phyloP scores from a whole-genome alignment of 805 yeast species.

The Candida ponderosae region DNA sequence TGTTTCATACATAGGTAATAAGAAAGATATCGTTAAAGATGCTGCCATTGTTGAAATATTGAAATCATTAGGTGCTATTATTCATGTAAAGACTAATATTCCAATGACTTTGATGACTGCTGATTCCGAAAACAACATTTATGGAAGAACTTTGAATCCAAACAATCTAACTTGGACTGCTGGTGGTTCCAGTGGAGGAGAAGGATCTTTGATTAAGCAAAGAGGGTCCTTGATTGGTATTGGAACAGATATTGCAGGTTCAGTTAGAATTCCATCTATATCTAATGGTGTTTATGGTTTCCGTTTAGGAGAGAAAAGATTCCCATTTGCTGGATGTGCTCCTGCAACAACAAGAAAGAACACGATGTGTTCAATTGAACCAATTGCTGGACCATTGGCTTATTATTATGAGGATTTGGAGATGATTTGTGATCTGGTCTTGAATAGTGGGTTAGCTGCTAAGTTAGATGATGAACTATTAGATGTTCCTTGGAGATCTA shows the following conservation, averaged over 20 bases:
- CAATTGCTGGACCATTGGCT: constrained; percentile 61
- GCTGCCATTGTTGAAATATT: constrained; percentile 22
- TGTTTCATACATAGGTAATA: constrained; percentile 11
- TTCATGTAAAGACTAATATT: constrained; percentile 47
- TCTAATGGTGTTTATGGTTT: constrained; percentile 43
- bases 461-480: constrained; percentile 25
- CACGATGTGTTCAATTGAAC: no score
- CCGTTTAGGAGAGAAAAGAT: constrained; percentile 33
- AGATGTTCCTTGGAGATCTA: constrained; percentile 26
- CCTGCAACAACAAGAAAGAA: constrained; percentile 41
- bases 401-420: constrained; percentile 55
- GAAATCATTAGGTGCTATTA: constrained; percentile 26
- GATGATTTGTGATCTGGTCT: constrained; percentile 47
- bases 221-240: constrained; percentile 46
- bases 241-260: constrained; percentile 57
- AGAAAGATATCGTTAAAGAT: constrained; percentile 1
- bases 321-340: constrained; percentile 27
- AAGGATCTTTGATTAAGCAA: constrained; percentile 43
- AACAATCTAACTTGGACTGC: constrained; percentile 38
- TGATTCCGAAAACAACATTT: constrained; percentile 43
- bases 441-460: constrained; percentile 52
- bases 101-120: constrained; percentile 54
- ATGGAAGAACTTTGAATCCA: constrained; percentile 43
- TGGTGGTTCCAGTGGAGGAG: constrained; percentile 58
- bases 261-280: constrained; percentile 52